Conservation (phyloP, 345 rosid genomes). For the Aegle marmelos region DNA sequence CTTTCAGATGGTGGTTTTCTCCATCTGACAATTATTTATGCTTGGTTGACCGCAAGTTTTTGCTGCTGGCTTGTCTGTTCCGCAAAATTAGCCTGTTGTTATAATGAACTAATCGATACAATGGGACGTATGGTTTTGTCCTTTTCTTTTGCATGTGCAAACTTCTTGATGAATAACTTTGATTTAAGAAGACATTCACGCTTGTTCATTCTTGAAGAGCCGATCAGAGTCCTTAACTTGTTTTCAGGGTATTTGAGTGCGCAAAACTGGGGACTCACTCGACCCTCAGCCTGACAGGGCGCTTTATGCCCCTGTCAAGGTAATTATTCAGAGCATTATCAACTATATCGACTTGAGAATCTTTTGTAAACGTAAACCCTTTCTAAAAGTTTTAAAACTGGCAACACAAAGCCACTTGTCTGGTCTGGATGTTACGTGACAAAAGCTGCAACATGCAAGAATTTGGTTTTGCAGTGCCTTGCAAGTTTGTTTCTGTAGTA, state of each 20-base stretch:
- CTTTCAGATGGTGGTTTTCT: background rate
- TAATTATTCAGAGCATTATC: too few species aligned
- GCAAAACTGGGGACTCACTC: background rate
- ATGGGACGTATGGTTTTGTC: constrained; percentile 1
- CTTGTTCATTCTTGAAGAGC: background rate
- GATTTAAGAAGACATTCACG: constrained; percentile 1
- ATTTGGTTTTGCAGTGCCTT: background rate
- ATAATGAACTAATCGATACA: background rate
- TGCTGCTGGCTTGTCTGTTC: constrained; percentile 2
- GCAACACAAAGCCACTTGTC: background rate
- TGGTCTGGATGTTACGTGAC: background rate
- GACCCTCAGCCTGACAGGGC: background rate
- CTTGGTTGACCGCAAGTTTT: constrained; percentile 16
- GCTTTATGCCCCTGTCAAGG: too few species aligned
- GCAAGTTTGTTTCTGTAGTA: background rate
- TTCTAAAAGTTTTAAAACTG: too few species aligned
- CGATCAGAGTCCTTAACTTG: background rate
- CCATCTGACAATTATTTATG: constrained; percentile 4
- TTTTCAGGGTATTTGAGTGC: background rate
- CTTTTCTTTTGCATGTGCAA: constrained; percentile 21
- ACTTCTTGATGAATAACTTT: constrained; percentile 21
- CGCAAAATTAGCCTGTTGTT: constrained; percentile 2
- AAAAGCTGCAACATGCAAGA: background rate
- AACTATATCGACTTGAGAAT: too few species aligned
- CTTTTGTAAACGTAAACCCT: too few species aligned